A percentile compares a stretch with the other conserved stretches of the same genome.
Conservation (phyloP, 1,284 basidiomycete genomes). For the Sporisorium exsertum region DNA sequence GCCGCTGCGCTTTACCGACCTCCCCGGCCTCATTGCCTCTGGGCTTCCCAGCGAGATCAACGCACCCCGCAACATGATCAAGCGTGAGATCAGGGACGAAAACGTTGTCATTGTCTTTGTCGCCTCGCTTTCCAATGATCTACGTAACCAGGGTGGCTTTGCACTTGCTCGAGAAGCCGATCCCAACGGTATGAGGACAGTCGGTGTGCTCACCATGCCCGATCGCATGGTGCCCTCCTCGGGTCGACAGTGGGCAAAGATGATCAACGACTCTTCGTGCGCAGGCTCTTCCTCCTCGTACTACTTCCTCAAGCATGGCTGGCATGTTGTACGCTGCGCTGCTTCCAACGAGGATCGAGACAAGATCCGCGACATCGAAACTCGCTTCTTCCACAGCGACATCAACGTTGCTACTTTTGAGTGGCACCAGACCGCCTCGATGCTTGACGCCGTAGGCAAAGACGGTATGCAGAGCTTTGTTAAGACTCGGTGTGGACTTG, state of each 20-base stretch:
- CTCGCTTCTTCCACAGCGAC: conserved; percentile 1
- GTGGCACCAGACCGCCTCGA: conserved; percentile 7
- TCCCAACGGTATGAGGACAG: conserved; percentile 9
- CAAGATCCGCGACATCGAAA: conserved; percentile 12
- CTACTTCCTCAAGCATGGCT: conserved; percentile 32
- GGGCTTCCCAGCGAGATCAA: conserved; percentile 9
- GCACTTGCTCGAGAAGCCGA: conserved; percentile 9
- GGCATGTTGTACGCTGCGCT: conserved; percentile 34
- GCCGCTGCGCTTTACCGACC: conserved; percentile 33
- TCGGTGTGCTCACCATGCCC: conserved; percentile 38
- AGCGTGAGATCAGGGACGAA: conserved; percentile 13
- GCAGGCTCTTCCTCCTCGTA: neutral
- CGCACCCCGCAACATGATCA: conserved; percentile 21
- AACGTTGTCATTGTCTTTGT: conserved; percentile 21
- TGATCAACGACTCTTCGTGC: conserved; percentile 30
- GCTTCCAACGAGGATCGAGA: conserved; percentile 17
- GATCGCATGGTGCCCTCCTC: conserved; percentile 20
- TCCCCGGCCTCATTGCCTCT: conserved; percentile 26
- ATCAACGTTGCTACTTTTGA: neutral
- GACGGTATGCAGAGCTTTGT: conserved; percentile 13
- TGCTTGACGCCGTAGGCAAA: conserved; percentile 9
- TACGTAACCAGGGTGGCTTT: conserved; percentile 21
- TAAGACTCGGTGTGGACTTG: conserved; percentile 17
- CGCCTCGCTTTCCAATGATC: conserved; percentile 23
- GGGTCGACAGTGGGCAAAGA: conserved; percentile 18